Conservation (phyloP, 179 eudicot species). For the Beta macrorhiza region DNA sequence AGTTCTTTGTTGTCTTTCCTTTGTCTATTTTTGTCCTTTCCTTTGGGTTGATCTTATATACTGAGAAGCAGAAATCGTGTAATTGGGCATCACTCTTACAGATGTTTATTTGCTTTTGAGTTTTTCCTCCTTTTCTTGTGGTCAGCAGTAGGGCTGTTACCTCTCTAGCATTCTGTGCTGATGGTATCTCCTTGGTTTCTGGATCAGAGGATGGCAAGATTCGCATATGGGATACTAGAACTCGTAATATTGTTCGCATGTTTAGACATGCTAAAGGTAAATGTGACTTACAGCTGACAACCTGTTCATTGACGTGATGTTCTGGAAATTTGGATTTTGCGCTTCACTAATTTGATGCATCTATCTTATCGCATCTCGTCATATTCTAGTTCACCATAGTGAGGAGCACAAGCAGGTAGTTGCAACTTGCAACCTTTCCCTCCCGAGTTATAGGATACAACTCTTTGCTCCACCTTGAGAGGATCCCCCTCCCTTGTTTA, state of each 20-base stretch:
- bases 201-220: conserved; percentile 87
- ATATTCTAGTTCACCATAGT: background rate
- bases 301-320: background rate
- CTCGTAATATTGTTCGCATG: conserved; percentile 59
- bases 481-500: background rate
- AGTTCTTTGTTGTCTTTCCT: too few species aligned
- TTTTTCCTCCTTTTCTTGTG: background rate
- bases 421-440: background rate
- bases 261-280: conserved; percentile 79
- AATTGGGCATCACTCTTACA: background rate
- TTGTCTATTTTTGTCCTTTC: conserved; percentile 1
- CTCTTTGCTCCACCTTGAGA: background rate
- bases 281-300: background rate
- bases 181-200: conserved; percentile 72
- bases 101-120: conserved; percentile 1
- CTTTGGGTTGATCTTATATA: background rate
- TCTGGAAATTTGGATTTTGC: background rate
- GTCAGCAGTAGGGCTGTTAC: conserved; percentile 71
- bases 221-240: conserved; percentile 84
- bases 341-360: background rate
- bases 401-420: conserved; percentile 1
- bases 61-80: background rate
- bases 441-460: background rate
- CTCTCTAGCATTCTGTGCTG: conserved; percentile 59
- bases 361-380: conserved; percentile 2